Base-by-base conservation (phyloP, 805 yeast genomes). In the Metschnikowia reukaufii region DNA sequence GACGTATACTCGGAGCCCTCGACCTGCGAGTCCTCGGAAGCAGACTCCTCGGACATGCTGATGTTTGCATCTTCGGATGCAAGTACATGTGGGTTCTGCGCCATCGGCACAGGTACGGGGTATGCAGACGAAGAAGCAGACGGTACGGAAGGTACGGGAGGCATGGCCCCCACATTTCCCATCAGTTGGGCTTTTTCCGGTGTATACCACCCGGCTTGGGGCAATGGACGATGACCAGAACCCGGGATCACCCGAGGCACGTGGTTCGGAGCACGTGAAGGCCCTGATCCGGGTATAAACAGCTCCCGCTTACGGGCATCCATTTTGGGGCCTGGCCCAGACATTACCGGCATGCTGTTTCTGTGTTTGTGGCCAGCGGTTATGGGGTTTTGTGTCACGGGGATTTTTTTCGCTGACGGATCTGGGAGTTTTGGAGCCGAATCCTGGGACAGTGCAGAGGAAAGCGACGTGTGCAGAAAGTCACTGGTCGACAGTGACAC, bases 401-500 rank as follows among this genome's bases (percentile, higher is more conserved):
- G 21, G 12, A 12, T 19, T 7, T 27, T 23, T n/a, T 43, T 43
- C 20, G 46, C 36, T 10, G 21, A 12, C 32, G 39, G 32, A 4
- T 12, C 4, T 23, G 36, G 16, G 33, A 35, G 36, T 16, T 31
- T 13, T 20, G 19, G 16, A n/a, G 27, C 40, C 20, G 40, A 36
- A 9, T 40, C 48, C 20, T 40, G 48, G 1, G 70, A 64, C 4
- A 71, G 62, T 41, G 57, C 56, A 16, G 70, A 66, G 33, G 66
- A 61, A 34, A 60, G 62, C 17, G 70, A 65, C 13, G 57, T 57
- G 15, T 62, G 60, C 49, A 63, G 70, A 36, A 68, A 64, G 23
- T 69, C 74, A 51, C 70, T 65, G 30, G 66, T 64, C 20, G 44
- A 36, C 41, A 55, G 54, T 35, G 49, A 40, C 13, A 45, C 44